Conservation (phyloP, 805 yeast species). For the Candida palmyrensis region DNA sequence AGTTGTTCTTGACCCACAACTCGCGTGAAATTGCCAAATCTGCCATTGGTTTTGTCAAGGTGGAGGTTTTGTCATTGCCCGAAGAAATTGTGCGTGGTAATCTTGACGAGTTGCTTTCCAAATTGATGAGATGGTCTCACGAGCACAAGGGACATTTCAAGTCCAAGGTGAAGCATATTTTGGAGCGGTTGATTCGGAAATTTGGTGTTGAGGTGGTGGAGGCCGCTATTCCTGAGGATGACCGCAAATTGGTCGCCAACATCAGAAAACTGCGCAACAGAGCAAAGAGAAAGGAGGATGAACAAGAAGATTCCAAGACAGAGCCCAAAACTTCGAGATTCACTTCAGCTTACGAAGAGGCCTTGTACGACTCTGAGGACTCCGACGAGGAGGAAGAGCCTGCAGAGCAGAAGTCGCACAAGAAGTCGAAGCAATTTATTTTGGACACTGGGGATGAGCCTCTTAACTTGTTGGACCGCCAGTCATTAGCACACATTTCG, state of each 20-base stretch:
- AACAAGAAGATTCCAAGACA: slow-evolving; percentile 25
- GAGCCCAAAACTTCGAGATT: slow-evolving; percentile 34
- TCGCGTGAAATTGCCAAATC: slow-evolving; percentile 92
- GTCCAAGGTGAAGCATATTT: slow-evolving; percentile 84
- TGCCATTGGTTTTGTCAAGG: slow-evolving; percentile 90
- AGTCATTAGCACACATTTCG: slow-evolving; percentile 81
- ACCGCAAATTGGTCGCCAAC: slow-evolving; percentile 73
- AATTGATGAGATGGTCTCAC: slow-evolving; percentile 87
- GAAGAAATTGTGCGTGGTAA: slow-evolving; percentile 66
- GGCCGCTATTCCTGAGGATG: slow-evolving; percentile 83
- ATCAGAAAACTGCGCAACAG: slow-evolving; percentile 84
- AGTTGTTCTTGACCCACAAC: slow-evolving; percentile 82
- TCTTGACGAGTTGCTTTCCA: slow-evolving; percentile 59
- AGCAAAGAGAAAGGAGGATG: slow-evolving; percentile 65
- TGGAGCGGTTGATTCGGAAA: slow-evolving; percentile 86
- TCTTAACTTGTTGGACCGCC: slow-evolving; percentile 80
- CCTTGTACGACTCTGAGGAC: slow-evolving; percentile 67
- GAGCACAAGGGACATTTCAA: slow-evolving; percentile 96
- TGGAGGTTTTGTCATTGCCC: slow-evolving; percentile 78
- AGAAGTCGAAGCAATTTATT: slow-evolving; percentile 56
- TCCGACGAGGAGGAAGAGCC: slow-evolving; percentile 54
- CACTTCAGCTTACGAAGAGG: slow-evolving; percentile 89
- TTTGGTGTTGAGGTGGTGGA: slow-evolving; percentile 88
- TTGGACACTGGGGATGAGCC: slow-evolving; percentile 75
- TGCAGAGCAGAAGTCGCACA: slow-evolving; percentile 21